Percentiles rank a stretch among this genome's conserved stretches.
phyloP scores from a whole-genome alignment of 163 green algal species.

The Trebouxia gelatinosa region DNA sequence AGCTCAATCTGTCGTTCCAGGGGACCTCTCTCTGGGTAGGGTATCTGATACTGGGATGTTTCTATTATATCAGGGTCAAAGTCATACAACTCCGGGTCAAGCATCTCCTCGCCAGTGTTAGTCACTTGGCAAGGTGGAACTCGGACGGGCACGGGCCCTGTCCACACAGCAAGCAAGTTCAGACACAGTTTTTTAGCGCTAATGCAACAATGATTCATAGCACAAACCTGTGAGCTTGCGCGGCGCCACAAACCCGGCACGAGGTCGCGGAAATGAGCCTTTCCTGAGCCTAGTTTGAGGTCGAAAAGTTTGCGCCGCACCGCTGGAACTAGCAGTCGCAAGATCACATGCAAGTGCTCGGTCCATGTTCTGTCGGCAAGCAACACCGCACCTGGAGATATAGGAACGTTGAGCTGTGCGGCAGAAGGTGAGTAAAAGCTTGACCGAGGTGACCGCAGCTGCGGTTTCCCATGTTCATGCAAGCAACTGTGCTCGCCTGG shows the following conservation, averaged over 20 bases:
- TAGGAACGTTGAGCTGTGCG: not conserved
- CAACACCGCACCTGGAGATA: not conserved
- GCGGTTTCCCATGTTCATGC: not conserved
- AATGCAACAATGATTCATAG: not conserved
- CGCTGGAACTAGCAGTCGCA: not conserved
- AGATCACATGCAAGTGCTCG: too few species aligned
- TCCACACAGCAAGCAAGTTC: too few species aligned
- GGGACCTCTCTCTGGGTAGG: conserved; percentile 36
- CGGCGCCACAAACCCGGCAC: not conserved
- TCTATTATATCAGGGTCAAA: conserved; percentile 33
- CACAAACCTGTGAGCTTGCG: not conserved
- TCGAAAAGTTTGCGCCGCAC: not conserved
- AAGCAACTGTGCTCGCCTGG: not conserved
- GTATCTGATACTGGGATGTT: conserved; percentile 36
- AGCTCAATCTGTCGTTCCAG: conserved; percentile 40
- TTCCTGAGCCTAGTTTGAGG: not conserved
- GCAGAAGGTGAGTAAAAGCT: not conserved
- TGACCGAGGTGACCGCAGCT: not conserved
- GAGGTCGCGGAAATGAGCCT: not conserved
- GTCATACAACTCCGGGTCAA: conserved; percentile 21
- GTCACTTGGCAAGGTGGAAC: conserved; percentile 34
- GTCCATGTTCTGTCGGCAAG: too few species aligned
- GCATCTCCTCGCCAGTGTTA: conserved; percentile 45
- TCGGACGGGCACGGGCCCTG: not conserved
- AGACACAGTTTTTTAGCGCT: too few species aligned